These are phyloP conservation scores for Lindgomyces ingoldianus DNA, from an alignment of 495 filamentous ascomycete genomes.

Conservation along the genomic window DNA sequence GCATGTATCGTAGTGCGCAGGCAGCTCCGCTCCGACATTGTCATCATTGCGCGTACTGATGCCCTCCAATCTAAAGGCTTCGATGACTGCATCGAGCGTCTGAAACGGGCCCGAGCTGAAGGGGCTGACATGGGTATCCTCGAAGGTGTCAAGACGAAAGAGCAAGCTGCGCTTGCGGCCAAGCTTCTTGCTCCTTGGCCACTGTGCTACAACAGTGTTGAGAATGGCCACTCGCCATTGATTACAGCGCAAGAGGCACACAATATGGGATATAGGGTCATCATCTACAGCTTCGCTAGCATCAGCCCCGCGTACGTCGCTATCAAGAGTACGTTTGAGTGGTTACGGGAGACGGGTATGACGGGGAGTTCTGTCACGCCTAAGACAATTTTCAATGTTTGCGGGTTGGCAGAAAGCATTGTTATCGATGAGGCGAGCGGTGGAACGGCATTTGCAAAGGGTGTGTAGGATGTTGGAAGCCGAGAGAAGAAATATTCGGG, in stretches of 20 bases:
- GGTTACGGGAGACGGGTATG: slow-evolving; percentile 26
- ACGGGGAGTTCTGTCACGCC: slow-evolving; percentile 21
- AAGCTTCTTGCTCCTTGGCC: slow-evolving; percentile 29
- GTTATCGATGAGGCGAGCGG: slow-evolving; percentile 33
- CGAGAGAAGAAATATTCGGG: not conserved
- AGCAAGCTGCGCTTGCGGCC: slow-evolving; percentile 22
- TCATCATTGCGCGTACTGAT: slow-evolving; percentile 42
- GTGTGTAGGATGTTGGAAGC: slow-evolving; percentile 8
- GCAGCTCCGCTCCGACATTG: slow-evolving; percentile 34
- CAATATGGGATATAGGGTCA: slow-evolving; percentile 36
- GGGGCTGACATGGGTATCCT: slow-evolving; percentile 40
- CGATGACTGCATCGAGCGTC: slow-evolving; percentile 33
- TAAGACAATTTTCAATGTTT: slow-evolving; percentile 33
- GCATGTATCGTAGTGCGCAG: slow-evolving; percentile 24
- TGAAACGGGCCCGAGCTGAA: slow-evolving; percentile 30
- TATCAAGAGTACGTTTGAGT: slow-evolving; percentile 24
- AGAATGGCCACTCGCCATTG: slow-evolving; percentile 31
- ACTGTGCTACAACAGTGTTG: slow-evolving; percentile 33
- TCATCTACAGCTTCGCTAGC: slow-evolving; percentile 32
- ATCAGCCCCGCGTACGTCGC: slow-evolving; percentile 28
- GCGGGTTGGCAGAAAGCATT: slow-evolving; percentile 33
- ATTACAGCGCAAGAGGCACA: slow-evolving; percentile 31
- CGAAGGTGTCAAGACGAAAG: slow-evolving; percentile 35
- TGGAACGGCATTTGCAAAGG: slow-evolving; percentile 34
- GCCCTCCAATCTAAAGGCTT: slow-evolving; percentile 37